These are phyloP conservation scores for Aspergillus melleus DNA, from an alignment of 2,329 filamentous ascomycete genomes.

Conservation along the genomic window DNA sequence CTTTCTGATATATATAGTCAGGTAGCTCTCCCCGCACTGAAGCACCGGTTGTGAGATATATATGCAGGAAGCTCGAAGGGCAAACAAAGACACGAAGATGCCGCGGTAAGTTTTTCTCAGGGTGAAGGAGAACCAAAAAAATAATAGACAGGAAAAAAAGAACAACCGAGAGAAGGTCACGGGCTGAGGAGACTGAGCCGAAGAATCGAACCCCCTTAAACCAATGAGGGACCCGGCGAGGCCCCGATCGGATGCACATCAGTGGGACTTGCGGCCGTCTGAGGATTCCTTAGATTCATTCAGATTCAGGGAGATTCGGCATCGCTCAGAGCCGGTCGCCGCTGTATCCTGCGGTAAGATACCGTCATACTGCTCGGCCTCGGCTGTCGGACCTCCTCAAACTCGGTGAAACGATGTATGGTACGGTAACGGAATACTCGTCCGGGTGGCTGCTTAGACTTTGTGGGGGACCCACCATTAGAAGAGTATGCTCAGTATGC, in stretches of 20 bases:
- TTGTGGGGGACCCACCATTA: neutral
- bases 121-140: neutral
- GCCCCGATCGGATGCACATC: neutral
- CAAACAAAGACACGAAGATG: slow-evolving; percentile 1
- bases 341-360: slow-evolving; percentile 26
- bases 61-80: neutral
- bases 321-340: slow-evolving; percentile 20
- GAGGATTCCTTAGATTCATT: too few relatives aligned
- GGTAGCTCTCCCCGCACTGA: slow-evolving; percentile 1
- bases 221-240: neutral
- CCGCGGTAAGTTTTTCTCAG: slow-evolving; percentile 7
- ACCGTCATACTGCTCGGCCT: slow-evolving; percentile 24
- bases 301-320: neutral
- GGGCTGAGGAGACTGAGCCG: slow-evolving; percentile 11
- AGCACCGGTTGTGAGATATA: neutral
- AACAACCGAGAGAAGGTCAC: neutral
- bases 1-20: neutral
- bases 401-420: neutral
- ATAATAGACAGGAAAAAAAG: neutral
- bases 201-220: neutral
- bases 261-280: neutral
- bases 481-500: too few relatives aligned
- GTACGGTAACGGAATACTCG: neutral
- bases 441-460: neutral
- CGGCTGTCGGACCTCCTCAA: slow-evolving; percentile 19